Evolutionary conservation across 176 grass and related monocot species (phyloP).

Genomic region (Rhipidocladum racemiflorum): DNA sequence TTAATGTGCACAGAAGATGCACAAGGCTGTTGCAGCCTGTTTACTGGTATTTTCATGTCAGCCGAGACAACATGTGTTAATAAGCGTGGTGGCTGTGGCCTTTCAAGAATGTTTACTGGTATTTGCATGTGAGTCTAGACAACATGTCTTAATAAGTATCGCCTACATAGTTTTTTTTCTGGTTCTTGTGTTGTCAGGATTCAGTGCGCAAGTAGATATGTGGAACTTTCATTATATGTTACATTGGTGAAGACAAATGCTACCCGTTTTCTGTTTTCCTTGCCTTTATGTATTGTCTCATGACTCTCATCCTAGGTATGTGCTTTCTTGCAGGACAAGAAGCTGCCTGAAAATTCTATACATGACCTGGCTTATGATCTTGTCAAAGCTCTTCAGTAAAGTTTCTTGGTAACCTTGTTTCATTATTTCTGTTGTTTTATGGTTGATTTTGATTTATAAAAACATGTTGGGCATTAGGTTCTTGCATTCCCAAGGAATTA

Average conservation of each 20-base stretch:
- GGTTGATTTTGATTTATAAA: conserved; percentile 12
- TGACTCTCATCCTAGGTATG: neutral
- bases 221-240: neutral
- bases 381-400: conserved; percentile 72
- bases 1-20: neutral
- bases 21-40: neutral
- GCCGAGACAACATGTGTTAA: conserved; percentile 9
- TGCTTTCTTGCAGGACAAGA: conserved; percentile 41
- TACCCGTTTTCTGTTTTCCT: conserved; percentile 14
- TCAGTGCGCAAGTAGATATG: neutral
- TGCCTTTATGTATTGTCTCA: conserved; percentile 1
- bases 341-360: conserved; percentile 82
- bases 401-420: conserved; percentile 19
- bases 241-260: neutral
- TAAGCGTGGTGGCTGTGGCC: too few species aligned
- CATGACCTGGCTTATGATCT: conserved; percentile 17
- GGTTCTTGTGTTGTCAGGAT: neutral
- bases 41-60: neutral
- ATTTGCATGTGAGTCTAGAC: neutral
- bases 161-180: neutral
- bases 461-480: conserved; percentile 55
- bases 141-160: conserved; percentile 16
- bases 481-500: conserved; percentile 96
- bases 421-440: conserved; percentile 32
- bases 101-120: too few species aligned